A percentile compares a stretch with the other conserved stretches of the same genome.
Conservation (phyloP, 352 stramenopile genomes). For the Phytophthora cactorum region DNA sequence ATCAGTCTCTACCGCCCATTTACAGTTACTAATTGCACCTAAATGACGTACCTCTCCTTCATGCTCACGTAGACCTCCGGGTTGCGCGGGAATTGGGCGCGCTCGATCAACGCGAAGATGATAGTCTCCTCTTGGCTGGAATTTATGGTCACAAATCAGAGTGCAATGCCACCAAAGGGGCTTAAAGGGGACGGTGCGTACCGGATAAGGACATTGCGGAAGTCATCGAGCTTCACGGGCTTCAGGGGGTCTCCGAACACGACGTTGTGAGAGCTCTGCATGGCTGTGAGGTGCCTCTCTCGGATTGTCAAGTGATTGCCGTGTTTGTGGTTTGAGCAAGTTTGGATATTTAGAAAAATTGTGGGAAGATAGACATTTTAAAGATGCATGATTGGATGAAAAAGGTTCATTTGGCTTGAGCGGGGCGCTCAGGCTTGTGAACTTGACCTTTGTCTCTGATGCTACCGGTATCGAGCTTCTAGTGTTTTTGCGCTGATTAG, state of each 20-base stretch:
- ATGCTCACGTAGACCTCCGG: constrained; percentile 94
- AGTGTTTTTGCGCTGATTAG: constrained; percentile 33
- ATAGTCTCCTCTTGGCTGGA: constrained; percentile 97
- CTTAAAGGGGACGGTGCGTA: constrained; percentile 10
- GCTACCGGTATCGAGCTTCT: constrained; percentile 2
- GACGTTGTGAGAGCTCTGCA: constrained; percentile 69
- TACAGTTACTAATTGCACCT: constrained; percentile 1
- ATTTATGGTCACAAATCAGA: background rate
- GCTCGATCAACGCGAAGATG: constrained; percentile 99
- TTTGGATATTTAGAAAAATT: background rate
- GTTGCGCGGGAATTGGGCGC: constrained; percentile 97
- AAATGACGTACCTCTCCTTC: constrained; percentile 60
- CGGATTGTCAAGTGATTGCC: background rate
- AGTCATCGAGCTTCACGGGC: constrained; percentile 86
- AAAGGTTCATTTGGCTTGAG: background rate
- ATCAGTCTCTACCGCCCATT: background rate
- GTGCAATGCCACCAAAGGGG: background rate
- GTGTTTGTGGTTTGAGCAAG: background rate
- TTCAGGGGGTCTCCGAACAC: constrained; percentile 72
- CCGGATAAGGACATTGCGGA: constrained; percentile 90
- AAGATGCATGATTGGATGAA: constrained; percentile 23
- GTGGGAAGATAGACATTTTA: background rate
- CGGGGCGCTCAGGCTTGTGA: background rate
- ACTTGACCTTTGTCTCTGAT: background rate
- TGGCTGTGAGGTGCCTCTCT: constrained; percentile 12